Evolutionary conservation across 305 asterid genomes (phyloP).

Genomic region (Fraxinus ornus): DNA sequence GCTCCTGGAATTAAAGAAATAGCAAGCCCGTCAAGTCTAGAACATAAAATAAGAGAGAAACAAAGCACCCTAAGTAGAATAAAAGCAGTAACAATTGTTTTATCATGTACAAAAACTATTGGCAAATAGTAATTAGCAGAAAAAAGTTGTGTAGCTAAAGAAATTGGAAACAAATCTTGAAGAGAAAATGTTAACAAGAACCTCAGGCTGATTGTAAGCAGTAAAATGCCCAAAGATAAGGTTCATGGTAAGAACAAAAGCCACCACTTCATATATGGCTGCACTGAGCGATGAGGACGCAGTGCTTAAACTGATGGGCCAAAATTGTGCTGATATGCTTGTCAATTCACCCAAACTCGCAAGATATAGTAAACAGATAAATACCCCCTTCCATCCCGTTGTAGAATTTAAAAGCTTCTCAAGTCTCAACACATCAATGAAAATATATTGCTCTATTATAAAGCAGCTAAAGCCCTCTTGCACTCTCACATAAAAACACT

Average conservation of each 20-base stretch:
- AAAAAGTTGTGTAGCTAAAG: background rate
- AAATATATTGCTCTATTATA: constrained; percentile 11
- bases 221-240: constrained; percentile 89
- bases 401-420: background rate
- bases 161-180: background rate
- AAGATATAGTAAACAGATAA: constrained; percentile 32
- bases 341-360: constrained; percentile 54
- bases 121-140: background rate
- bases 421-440: constrained; percentile 28
- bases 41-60: background rate
- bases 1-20: constrained; percentile 68
- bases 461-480: background rate
- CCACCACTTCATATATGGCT: constrained; percentile 66
- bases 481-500: background rate
- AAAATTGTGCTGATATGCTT: constrained; percentile 44
- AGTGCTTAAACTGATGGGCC: constrained; percentile 33
- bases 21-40: constrained; percentile 12
- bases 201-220: constrained; percentile 92
- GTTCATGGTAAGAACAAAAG: constrained; percentile 70
- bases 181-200: constrained; percentile 29
- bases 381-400: constrained; percentile 59
- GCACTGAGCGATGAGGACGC: constrained; percentile 69
- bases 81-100: background rate
- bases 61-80: constrained; percentile 2
- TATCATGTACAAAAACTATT: background rate